A percentile compares a stretch with the other conserved stretches of the same genome.
These are phyloP conservation scores for Fusarium pseudocircinatum DNA, from an alignment of 2,329 filamentous ascomycete species.

Conservation along the genomic window DNA sequence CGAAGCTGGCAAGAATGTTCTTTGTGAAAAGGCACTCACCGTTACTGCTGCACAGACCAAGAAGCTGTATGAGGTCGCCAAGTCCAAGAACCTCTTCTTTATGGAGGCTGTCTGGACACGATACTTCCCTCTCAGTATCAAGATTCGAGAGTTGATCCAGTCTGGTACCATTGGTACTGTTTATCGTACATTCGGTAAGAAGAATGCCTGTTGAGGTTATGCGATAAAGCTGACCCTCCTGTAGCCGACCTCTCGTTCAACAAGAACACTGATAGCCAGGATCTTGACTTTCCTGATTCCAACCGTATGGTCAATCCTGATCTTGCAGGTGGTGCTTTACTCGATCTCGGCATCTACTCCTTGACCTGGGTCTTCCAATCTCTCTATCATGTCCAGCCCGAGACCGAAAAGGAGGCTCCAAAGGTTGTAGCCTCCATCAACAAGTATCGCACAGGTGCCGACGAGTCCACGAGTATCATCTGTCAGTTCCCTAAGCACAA, in stretches of 20 bases:
- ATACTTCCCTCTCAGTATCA: conserved; percentile 85
- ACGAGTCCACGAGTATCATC: conserved; percentile 82
- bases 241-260: conserved; percentile 70
- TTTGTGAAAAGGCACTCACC: conserved; percentile 92
- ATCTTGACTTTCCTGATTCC: conserved; percentile 65
- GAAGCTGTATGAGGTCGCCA: conserved; percentile 76
- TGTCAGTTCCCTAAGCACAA: conserved; percentile 76
- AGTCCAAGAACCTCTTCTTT: conserved; percentile 76
- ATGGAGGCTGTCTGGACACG: conserved; percentile 94
- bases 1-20: conserved; percentile 84
- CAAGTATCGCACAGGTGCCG: conserved; percentile 78
- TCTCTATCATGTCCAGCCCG: conserved; percentile 81
- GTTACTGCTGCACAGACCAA: conserved; percentile 82
- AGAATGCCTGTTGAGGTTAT: not conserved
- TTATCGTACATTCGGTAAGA: conserved; percentile 65
- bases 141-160: conserved; percentile 72
- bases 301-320: conserved; percentile 85
- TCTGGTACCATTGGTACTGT: conserved; percentile 67
- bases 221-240: conserved; percentile 10
- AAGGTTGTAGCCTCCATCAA: conserved; percentile 74
- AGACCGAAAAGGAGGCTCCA: conserved; percentile 73
- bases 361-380: conserved; percentile 92
- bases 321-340: conserved; percentile 81
- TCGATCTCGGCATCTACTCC: conserved; percentile 89
- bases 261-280: conserved; percentile 64